Percentiles rank a stretch among this genome's conserved stretches.
These are phyloP conservation scores for Parafenestella ontariensis DNA, from an alignment of 2,329 filamentous ascomycete genomes.

Conservation along the genomic window DNA sequence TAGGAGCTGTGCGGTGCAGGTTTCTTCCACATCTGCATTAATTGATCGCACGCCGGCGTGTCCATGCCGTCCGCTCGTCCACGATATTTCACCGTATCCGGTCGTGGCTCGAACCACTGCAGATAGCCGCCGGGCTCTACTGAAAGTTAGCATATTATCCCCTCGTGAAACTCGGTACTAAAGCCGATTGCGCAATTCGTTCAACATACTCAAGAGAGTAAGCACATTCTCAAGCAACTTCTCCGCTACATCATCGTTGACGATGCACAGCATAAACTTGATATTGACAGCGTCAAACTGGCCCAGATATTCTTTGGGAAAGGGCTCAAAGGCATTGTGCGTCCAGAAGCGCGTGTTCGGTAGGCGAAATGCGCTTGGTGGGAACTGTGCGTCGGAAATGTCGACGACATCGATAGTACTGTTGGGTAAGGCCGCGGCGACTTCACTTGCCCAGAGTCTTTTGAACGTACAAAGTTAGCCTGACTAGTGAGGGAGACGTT, in stretches of 20 bases:
- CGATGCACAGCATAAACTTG: conserved; percentile 33
- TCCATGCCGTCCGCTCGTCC: not conserved
- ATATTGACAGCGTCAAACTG: conserved; percentile 44
- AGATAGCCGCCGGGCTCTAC: conserved; percentile 21
- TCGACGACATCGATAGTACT: conserved; percentile 27
- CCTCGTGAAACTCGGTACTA: not conserved
- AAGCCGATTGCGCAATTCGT: not conserved
- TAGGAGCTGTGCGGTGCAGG: conserved; percentile 12
- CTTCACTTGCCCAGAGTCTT: conserved; percentile 12
- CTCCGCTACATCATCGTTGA: conserved; percentile 30
- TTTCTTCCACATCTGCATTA: conserved; percentile 11
- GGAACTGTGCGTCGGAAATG: conserved; percentile 40
- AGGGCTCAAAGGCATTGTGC: conserved; percentile 36
- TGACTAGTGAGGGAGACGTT: not conserved
- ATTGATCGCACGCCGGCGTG: conserved; percentile 10
- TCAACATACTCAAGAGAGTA: conserved; percentile 33
- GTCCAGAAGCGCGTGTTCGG: conserved; percentile 22
- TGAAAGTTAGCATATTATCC: not conserved
- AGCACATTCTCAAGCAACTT: conserved; percentile 31
- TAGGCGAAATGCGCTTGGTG: conserved; percentile 5
- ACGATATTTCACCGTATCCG: conserved; percentile 1
- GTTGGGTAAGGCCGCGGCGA: conserved; percentile 3
- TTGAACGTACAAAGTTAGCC: not conserved
- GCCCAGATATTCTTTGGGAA: conserved; percentile 31
- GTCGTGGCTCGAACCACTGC: conserved; percentile 16